Evolutionary conservation across 2,329 filamentous ascomycete genomes (phyloP), one percentile per base, ranked within the genome.

Genomic region (Arthroderma sp.): DNA sequence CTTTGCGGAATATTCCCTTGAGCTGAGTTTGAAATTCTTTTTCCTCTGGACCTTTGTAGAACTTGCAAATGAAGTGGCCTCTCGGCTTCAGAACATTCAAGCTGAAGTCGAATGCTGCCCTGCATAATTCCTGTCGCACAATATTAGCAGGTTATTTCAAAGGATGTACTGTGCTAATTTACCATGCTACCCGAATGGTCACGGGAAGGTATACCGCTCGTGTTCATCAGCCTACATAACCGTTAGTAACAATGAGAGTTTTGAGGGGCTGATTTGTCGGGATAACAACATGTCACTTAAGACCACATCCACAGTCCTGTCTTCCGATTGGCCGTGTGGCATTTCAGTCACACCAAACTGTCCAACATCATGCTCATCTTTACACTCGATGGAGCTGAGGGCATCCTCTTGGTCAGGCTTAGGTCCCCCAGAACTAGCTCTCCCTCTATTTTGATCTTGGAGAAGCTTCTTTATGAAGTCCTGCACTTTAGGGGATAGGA

Each of bases 221-320:
- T 95, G 67, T 98, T 98, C 87, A 95, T 94, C 82, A 98, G 83
- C 91, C 91, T 98, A 75, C 69, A 64, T 10, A 11, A 5, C n/a
- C 7, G 32, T 43, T 29, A 43, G 10, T 34, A n/a, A 8, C 4
- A n/a, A 7, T 15, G 7, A 7, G 10, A 8, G 6, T 15, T 37
- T 22, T 36, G 6, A 29, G 29, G n/a, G n/a, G 9, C 10, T 73
- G 43, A 77, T 83, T 70, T 85, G 83, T 57, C 79, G 73, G 82
- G 91, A 88, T 74, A 75, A 89, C 78, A 81, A 98, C 91, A 98
- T 98, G 76, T 98, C 91, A 78, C 86, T 94, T 61, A 98, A 71
- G 61, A 98, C 85, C 60, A 98, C 78, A 68, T 96, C 85, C 52
- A 95, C 88, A 58, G 77, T 77, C 57, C 74, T 73, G 4, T 27